phyloP scores from a whole-genome alignment of 2,329 filamentous ascomycete genomes.

The Fusarium nisikadoi region DNA sequence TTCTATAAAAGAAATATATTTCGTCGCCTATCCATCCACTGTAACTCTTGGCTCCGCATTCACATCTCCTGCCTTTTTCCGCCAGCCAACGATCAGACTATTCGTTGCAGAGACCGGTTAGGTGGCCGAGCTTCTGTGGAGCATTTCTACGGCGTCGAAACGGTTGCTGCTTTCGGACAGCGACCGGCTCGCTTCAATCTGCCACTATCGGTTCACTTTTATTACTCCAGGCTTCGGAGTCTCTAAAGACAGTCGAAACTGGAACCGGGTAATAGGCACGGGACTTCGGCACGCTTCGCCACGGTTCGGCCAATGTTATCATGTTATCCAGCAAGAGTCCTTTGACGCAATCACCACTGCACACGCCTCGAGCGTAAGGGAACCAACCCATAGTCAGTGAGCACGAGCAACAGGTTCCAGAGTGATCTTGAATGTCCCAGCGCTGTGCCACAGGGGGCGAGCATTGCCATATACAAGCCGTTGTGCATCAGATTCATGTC shows the following conservation, averaged over 20 bases:
- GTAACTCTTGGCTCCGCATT: slow-evolving; percentile 6
- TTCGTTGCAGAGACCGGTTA: not conserved
- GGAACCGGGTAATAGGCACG: slow-evolving; percentile 18
- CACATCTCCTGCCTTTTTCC: slow-evolving; percentile 9
- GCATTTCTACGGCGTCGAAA: slow-evolving; percentile 30
- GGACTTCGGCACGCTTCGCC: slow-evolving; percentile 27
- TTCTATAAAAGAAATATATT: not conserved
- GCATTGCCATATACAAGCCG: slow-evolving; percentile 22
- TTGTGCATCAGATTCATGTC: slow-evolving; percentile 29
- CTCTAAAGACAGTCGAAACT: not conserved
- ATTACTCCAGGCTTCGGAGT: slow-evolving; percentile 17
- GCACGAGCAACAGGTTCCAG: not conserved
- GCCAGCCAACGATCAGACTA: not conserved
- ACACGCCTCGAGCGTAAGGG: not conserved
- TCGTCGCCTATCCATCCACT: not conserved
- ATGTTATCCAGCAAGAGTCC: not conserved
- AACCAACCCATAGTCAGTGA: not conserved
- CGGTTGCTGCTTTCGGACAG: slow-evolving; percentile 36
- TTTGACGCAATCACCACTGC: not conserved
- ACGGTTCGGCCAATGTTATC: not conserved
- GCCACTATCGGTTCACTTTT: slow-evolving; percentile 10
- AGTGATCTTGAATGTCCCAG: not conserved
- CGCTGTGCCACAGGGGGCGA: slow-evolving; percentile 18
- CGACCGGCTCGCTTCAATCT: not conserved
- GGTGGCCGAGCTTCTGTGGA: slow-evolving; percentile 21